Percentiles rank a stretch among this genome's conserved stretches.
phyloP scores from a whole-genome alignment of 306 rosid species.

The Arachis hypogaea region DNA sequence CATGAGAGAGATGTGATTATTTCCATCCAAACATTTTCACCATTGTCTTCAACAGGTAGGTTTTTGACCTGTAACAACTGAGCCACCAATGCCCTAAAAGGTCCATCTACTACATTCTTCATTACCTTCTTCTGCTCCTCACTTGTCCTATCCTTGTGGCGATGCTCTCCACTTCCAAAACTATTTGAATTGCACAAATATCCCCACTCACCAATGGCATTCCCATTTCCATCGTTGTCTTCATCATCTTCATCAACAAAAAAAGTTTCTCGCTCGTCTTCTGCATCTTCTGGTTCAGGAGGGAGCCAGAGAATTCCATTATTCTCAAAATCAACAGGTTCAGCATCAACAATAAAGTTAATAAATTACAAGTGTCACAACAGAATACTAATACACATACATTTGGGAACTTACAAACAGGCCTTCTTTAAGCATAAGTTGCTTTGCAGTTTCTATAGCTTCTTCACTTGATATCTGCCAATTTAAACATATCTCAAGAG shows the following conservation, averaged over 20 bases:
- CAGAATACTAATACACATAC: too few species aligned
- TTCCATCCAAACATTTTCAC: slow-evolving; percentile 37
- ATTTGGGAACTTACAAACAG: slow-evolving; percentile 62
- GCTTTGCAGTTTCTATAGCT: slow-evolving; percentile 78
- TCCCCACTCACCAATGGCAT: slow-evolving; percentile 80
- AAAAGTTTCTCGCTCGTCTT: slow-evolving; percentile 75
- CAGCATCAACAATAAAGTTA: slow-evolving; percentile 44
- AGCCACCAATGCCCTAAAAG: too few species aligned
- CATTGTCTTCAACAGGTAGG: too few species aligned
- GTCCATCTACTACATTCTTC: too few species aligned
- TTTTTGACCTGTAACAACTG: too few species aligned
- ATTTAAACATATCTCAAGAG: slow-evolving; percentile 30
- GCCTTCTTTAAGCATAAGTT: slow-evolving; percentile 74
- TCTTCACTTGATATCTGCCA: slow-evolving; percentile 72
- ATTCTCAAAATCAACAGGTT: slow-evolving; percentile 67
- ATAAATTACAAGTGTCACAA: too few species aligned
- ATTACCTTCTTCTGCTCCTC: too few species aligned
- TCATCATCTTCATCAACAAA: slow-evolving; percentile 76
- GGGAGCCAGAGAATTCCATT: slow-evolving; percentile 76
- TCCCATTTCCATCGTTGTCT: slow-evolving; percentile 53
- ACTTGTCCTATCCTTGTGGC: too few species aligned
- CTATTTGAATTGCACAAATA: slow-evolving; percentile 63
- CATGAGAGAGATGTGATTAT: slow-evolving; percentile 86
- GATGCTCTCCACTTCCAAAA: slow-evolving; percentile 59
- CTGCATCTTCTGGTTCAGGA: slow-evolving; percentile 95